Base-by-base conservation (phyloP, 441 rosid species). In the Sinapis alba region DNA sequence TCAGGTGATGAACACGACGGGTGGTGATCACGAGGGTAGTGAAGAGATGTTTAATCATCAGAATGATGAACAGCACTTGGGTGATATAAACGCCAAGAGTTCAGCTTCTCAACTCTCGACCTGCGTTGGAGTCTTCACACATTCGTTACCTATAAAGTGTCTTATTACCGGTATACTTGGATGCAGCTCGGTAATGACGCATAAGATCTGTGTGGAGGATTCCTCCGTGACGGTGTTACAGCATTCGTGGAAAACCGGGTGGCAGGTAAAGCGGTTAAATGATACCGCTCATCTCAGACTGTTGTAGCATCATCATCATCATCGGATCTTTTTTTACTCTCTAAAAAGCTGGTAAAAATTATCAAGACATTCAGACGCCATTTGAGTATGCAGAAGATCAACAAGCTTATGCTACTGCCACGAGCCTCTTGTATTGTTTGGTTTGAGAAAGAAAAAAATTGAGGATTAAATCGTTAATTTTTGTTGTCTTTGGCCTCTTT, bases 211-310 rank as follows among this genome's bases (percentile, higher is more conserved):
- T 66, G 82, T 92, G 65, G 96, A 92, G 28, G 99, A 95, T 84
- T 95, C 99, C 16, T 92, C 98, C 0, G 97, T 92, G 72, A 92
- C 98, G 0, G 91, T 92, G 68, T 79, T 95, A 59, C 94, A 87
- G 62, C 97, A 95, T 83, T 92, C 98, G 0, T 88, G 92, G 90
- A 87, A 67, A 85, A 87, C 87, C 0, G 99, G 99, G 26, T 95
- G 99, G 99, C 98, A 92, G 89, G 85, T 95, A 36, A 95, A 92
- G 82, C 86, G 96, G 70, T 65, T 92, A 74, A 95, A 95, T 61
- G 99, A 95, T 79, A 89, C 93, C 9, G 87, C 98, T 59, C 96
- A 95, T 83, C 89, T 95, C 36, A 89, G 97, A 83, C 92, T 92
- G 74, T 91, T 95, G 60, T 94, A 90, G 70, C 34, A 11, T 50